Evolutionary conservation across 768 basidiomycete genomes (phyloP).

Genomic region (Boletus pseudopeckii): DNA sequence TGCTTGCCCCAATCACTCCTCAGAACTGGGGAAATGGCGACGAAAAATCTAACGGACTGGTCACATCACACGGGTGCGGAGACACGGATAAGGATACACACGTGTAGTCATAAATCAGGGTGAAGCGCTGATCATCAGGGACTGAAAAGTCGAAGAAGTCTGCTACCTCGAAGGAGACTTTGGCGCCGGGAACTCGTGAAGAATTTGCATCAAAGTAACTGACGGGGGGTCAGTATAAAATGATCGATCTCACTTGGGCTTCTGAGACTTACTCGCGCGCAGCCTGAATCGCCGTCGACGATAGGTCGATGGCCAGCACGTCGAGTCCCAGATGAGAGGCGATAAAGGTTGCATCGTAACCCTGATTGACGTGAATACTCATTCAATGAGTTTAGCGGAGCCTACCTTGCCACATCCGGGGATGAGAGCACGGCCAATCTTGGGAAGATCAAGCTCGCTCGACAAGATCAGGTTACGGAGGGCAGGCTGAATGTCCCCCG

Average conservation of each 20-base stretch:
- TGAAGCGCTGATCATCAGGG: slow-evolving; percentile 9
- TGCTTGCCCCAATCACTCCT: slow-evolving; percentile 56
- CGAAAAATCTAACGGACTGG: slow-evolving; percentile 45
- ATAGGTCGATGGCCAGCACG: slow-evolving; percentile 18
- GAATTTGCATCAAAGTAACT: neutral
- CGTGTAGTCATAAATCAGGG: slow-evolving; percentile 20
- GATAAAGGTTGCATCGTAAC: slow-evolving; percentile 18
- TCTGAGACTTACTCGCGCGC: slow-evolving; percentile 18
- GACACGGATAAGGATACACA: neutral
- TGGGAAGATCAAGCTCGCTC: slow-evolving; percentile 43
- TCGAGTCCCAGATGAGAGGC: slow-evolving; percentile 19
- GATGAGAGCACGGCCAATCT: slow-evolving; percentile 42
- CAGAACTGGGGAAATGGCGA: slow-evolving; percentile 57
- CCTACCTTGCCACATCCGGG: slow-evolving; percentile 55
- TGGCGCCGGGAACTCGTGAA: neutral
- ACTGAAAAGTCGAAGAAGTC: slow-evolving; percentile 22
- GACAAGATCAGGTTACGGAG: slow-evolving; percentile 50
- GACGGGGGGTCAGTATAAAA: neutral
- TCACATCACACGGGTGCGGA: neutral
- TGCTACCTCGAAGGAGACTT: slow-evolving; percentile 17
- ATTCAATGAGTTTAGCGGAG: neutral
- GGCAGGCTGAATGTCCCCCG: slow-evolving; percentile 51
- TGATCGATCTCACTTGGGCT: neutral
- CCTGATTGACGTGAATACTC: slow-evolving; percentile 9
- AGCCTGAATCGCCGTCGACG: slow-evolving; percentile 12